Conservation (phyloP, 257 asterid species). For the Osmanthus fragrans region DNA sequence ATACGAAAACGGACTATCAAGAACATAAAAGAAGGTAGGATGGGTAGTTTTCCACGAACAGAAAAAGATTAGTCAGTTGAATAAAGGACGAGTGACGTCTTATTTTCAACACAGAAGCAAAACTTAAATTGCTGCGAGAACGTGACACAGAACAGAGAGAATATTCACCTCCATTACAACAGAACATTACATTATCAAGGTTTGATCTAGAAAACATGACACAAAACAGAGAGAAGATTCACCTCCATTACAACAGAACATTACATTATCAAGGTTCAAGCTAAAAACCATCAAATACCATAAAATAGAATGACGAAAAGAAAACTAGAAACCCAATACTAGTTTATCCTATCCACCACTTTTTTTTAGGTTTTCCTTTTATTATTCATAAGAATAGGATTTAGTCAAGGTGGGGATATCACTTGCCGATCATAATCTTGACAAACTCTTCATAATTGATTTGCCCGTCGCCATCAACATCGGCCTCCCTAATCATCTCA, state of each 20-base stretch:
- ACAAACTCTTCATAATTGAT: conserved; percentile 67
- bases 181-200: conserved; percentile 25
- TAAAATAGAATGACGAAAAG: conserved; percentile 17
- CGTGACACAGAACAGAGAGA: conserved; percentile 16
- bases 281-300: conserved; percentile 15
- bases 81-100: too few species aligned
- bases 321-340: conserved; percentile 13
- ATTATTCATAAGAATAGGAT: not conserved
- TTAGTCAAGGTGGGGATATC: conserved; percentile 20
- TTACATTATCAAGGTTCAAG: conserved; percentile 18
- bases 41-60: too few species aligned
- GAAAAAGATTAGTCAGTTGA: too few species aligned
- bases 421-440: conserved; percentile 68
- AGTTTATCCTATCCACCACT: conserved; percentile 24
- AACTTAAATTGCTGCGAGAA: conserved; percentile 20
- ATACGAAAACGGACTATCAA: too few species aligned
- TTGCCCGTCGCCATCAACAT: conserved; percentile 65
- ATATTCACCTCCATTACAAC: conserved; percentile 25
- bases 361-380: not conserved
- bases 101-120: not conserved
- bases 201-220: conserved; percentile 15
- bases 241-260: conserved; percentile 28
- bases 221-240: conserved; percentile 13
- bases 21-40: too few species aligned
- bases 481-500: conserved; percentile 76